phyloP scores from a whole-genome alignment of 192 early-diverging fungal species.

The Backusella circina region DNA sequence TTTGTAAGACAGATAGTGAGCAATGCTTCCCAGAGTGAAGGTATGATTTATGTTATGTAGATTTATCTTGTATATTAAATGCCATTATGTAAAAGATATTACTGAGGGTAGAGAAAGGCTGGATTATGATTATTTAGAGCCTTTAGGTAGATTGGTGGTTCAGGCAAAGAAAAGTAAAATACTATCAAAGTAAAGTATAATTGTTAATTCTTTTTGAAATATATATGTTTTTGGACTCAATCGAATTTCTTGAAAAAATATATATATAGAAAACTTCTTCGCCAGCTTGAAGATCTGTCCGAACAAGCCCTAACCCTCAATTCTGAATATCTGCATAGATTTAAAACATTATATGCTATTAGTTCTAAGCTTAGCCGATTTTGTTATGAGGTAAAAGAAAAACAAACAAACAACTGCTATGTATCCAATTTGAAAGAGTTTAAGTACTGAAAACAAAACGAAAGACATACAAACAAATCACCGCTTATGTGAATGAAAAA shows the following conservation, averaged over 20 bases:
- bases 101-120: constrained; percentile 39
- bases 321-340: constrained; percentile 41
- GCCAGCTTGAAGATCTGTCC: constrained; percentile 59
- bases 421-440: background rate
- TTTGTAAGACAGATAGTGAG: constrained; percentile 40
- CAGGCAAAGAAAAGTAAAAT: constrained; percentile 55
- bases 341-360: constrained; percentile 40
- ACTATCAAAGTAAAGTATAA: constrained; percentile 40
- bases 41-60: constrained; percentile 5
- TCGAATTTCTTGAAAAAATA: background rate
- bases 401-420: background rate
- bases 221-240: background rate
- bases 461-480: constrained; percentile 35
- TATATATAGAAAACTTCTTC: constrained; percentile 54
- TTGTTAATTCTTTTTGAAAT: too few species aligned
- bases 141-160: constrained; percentile 34
- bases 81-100: constrained; percentile 24
- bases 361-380: constrained; percentile 49
- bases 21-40: constrained; percentile 33
- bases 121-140: constrained; percentile 46
- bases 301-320: constrained; percentile 44
- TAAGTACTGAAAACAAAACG: background rate
- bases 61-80: background rate
- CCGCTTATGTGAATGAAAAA: constrained; percentile 41
- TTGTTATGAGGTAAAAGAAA: constrained; percentile 38